phyloP scores from a whole-genome alignment of 805 yeast genomes.

The Vanderwaltozyma polyspora region DNA sequence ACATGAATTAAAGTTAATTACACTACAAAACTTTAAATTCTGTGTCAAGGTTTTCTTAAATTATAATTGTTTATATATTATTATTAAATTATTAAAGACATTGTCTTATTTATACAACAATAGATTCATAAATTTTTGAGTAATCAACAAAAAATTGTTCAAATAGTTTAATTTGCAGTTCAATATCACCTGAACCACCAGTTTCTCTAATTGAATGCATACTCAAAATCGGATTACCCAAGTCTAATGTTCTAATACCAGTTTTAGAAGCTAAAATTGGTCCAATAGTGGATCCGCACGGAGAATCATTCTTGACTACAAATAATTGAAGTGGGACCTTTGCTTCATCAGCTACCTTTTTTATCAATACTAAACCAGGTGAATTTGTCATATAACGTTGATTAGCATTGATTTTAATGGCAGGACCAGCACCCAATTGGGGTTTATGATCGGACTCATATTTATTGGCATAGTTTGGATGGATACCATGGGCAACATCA shows the following conservation, averaged over 20 bases:
- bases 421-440: slow-evolving; percentile 78
- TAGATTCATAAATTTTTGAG: slow-evolving; percentile 26
- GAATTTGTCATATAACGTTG: slow-evolving; percentile 93
- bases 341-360: slow-evolving; percentile 54
- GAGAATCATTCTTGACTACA: slow-evolving; percentile 86
- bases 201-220: slow-evolving; percentile 95
- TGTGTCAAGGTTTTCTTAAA: too few species aligned
- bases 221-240: slow-evolving; percentile 84
- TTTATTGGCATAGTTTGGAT: slow-evolving; percentile 73
- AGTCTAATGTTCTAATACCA: slow-evolving; percentile 78
- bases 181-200: slow-evolving; percentile 69
- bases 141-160: slow-evolving; percentile 46
- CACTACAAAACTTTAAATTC: too few species aligned
- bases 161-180: slow-evolving; percentile 49
- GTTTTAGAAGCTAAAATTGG: slow-evolving; percentile 82
- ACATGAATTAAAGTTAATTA: too few species aligned
- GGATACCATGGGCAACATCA: slow-evolving; percentile 95
- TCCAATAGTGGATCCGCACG: slow-evolving; percentile 95
- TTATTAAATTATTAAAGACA: too few species aligned
- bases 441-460: slow-evolving; percentile 79
- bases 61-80: too few species aligned
- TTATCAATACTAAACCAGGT: slow-evolving; percentile 71
- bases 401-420: slow-evolving; percentile 84
- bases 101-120: slow-evolving; percentile 30
- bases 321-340: slow-evolving; percentile 81